Conservation (phyloP, 495 filamentous ascomycete species). For the Pseudomonodictys pantanalensis region DNA sequence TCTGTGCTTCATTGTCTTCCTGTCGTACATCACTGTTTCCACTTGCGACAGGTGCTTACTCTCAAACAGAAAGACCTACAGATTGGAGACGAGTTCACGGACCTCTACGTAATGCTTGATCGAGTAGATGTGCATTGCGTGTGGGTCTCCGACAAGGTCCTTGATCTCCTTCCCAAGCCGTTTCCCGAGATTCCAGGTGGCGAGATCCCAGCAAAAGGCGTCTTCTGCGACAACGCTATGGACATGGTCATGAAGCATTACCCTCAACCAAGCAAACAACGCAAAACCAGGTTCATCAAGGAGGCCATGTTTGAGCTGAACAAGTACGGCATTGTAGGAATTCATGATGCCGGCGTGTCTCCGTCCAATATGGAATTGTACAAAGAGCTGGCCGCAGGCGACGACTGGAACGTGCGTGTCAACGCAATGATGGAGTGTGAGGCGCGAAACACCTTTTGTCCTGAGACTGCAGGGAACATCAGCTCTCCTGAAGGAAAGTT, state of each 20-base stretch:
- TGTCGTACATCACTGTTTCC: not conserved
- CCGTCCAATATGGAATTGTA: slow-evolving; percentile 52
- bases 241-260: slow-evolving; percentile 54
- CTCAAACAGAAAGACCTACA: slow-evolving; percentile 48
- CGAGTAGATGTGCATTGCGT: slow-evolving; percentile 65
- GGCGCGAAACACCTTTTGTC: slow-evolving; percentile 59
- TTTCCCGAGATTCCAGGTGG: slow-evolving; percentile 57
- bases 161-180: slow-evolving; percentile 52
- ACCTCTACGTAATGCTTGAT: slow-evolving; percentile 63
- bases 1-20: not conserved
- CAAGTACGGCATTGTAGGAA: slow-evolving; percentile 58
- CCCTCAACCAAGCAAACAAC: slow-evolving; percentile 50
- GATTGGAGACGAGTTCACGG: slow-evolving; percentile 49
- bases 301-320: slow-evolving; percentile 58
- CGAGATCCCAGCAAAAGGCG: slow-evolving; percentile 60
- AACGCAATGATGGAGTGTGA: slow-evolving; percentile 65
- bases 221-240: slow-evolving; percentile 70
- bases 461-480: slow-evolving; percentile 43
- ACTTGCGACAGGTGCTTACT: slow-evolving; percentile 6
- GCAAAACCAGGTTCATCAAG: slow-evolving; percentile 50
- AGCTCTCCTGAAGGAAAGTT: slow-evolving; percentile 46
- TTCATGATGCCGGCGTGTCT: slow-evolving; percentile 60
- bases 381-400: slow-evolving; percentile 45
- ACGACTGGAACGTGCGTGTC: slow-evolving; percentile 55
- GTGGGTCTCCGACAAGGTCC: slow-evolving; percentile 59